Base-by-base conservation (phyloP, 2,329 filamentous ascomycete genomes). In the Elsinoe batatas region DNA sequence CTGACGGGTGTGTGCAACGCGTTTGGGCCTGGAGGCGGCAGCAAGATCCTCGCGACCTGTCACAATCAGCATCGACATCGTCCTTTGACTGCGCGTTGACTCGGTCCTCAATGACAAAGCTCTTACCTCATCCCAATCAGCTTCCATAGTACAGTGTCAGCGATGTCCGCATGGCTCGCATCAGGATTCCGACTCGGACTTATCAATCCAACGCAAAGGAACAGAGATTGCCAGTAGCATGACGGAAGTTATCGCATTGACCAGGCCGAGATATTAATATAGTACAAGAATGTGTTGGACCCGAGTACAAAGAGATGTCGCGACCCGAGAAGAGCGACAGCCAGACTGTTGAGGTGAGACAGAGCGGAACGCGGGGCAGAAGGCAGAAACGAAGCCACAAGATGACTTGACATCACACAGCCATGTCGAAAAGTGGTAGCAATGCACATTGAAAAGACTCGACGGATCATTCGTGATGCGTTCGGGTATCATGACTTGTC, bases 11-110 rank as follows among this genome's bases (percentile, higher is more conserved):
- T 86, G 22, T 61, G 53, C 65, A 86, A 75, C 61, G 79, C 79
- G 74, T 86, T 83, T 65, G 82, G 77, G 67, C 82, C 84, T 65
- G 87, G 83, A 64, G 87, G 83, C 69, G 89, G 88, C 72, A 94
- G 82, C 69, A 83, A 80, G 72, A 93, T 83, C 71, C 89, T 86
- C 71, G 83, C 82, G 71, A 95, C 82, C 85, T 95, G 68, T 66
- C 55, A 35, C 18, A 43, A 54, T 17, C 35, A 43, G 46, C 46
- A n/a, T 26, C 15, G 43, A 50, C 26, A 58, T 44, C 26, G 2
- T 30, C 26, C 7, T 2, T 8, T 30, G 26, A 30, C 26, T 30
- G 7, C 7, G 26, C 26, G 2, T 5, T 30, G 26, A 7, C 4
- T 30, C 8, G 26, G 7, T 30, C 8, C 18, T 11, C 40, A 44